Evolutionary conservation across 2,329 filamentous ascomycete species (phyloP), one percentile per base, ranked within the genome.

Genomic region (Dichotomopilus funicola): DNA sequence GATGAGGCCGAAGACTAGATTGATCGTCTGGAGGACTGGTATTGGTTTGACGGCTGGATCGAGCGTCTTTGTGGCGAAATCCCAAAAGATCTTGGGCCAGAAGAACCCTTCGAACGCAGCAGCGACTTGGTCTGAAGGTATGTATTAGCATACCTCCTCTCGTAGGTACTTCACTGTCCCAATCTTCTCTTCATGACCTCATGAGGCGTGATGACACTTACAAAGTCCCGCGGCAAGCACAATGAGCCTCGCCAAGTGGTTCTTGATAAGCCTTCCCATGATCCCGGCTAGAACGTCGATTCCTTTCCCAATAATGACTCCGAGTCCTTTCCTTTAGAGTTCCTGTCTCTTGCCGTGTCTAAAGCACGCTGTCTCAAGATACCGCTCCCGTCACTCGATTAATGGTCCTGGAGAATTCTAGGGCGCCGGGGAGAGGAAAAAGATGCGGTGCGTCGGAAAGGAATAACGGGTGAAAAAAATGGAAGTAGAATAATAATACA

Each of bases 221-320:
- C 88, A 91, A 55, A 77, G 72, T 63, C 89, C 87, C 40, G 94
- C 90, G 34, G 89, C 89, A 70, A 99, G 78, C 72, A 95, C 81
- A 68, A 99, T 94, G 67, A 99, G 85, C 59, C 94, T 87, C 64
- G 91, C 94, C 90, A 90, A 96, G 78, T 99, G 94, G 78, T 97
- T 97, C 81, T 99, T 99, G 78, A 99, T 97, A 70, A 99, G 85
- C 75, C 87, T 94, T 73, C 94, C 94, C 94, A 99, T 99, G 61
- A 63, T 75, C 71, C 62, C 41, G 57, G 53, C 54, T 57, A 57
- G 33, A n/a, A 47, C 7, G 37, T 5, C 19, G 19, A 27, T 27
- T 8, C 11, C n/a, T 19, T 12, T 5, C 27, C 49, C 51, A 19
- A 41, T 40, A 8, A 7, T 53, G 44, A 40, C 41, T 42, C 51